Percentiles rank a stretch among this genome's conserved stretches.
Evolutionary conservation across 345 rosid species (phyloP).

Genomic region (Boechera divaricarpa): DNA sequence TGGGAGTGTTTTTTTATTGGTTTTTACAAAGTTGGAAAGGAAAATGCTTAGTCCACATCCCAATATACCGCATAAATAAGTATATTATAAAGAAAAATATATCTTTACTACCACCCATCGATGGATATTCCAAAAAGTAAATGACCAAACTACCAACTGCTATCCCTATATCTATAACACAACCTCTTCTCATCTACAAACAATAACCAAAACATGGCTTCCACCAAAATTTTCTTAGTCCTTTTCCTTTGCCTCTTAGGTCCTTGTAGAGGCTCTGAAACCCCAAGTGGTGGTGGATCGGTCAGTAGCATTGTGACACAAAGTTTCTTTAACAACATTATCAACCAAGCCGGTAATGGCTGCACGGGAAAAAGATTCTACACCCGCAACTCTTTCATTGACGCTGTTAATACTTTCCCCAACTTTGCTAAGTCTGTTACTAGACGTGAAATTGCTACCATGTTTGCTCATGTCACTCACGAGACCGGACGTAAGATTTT

Average conservation of each 20-base stretch:
- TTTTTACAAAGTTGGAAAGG: too few relatives aligned
- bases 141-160: conserved; percentile 8
- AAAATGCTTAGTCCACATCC: too few relatives aligned
- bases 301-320: conserved; percentile 50
- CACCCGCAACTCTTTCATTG: conserved; percentile 36
- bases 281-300: not conserved
- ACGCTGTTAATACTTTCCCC: conserved; percentile 29
- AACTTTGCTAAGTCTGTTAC: conserved; percentile 14
- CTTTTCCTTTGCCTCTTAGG: conserved; percentile 25
- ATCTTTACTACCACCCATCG: too few relatives aligned
- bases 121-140: not conserved
- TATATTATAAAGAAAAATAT: too few relatives aligned
- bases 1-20: too few relatives aligned
- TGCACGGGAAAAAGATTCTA: conserved; percentile 54
- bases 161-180: not conserved
- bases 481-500: conserved; percentile 44
- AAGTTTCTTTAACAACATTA: conserved; percentile 49
- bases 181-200: not conserved
- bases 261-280: conserved; percentile 28
- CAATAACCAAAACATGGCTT: conserved; percentile 11
- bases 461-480: conserved; percentile 43
- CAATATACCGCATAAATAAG: not conserved
- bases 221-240: not conserved
- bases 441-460: conserved; percentile 50
- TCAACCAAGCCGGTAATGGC: conserved; percentile 32